Evolutionary conservation across 2,329 filamentous ascomycete species (phyloP).

Genomic region (Aspergillus luchuensis): DNA sequence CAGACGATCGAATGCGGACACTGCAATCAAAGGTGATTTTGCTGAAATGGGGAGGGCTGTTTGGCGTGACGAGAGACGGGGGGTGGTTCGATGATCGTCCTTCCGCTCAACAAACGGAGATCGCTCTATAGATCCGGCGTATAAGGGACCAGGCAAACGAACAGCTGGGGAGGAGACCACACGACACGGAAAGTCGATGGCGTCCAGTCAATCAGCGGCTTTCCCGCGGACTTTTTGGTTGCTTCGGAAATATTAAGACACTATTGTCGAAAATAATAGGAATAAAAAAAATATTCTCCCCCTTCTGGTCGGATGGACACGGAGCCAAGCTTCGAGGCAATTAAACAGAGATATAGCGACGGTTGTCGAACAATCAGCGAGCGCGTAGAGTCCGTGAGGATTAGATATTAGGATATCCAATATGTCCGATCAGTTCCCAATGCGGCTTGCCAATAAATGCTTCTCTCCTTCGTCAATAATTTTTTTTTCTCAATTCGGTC

Average conservation of each 20-base stretch:
- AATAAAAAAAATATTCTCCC: background rate
- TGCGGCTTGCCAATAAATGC: conserved; percentile 19
- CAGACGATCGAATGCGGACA: conserved; percentile 4
- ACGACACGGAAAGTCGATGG: conserved; percentile 11
- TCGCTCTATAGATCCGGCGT: conserved; percentile 19
- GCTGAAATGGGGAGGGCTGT: conserved; percentile 3
- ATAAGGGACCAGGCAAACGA: conserved; percentile 22
- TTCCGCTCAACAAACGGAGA: conserved; percentile 24
- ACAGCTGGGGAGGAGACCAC: conserved; percentile 11
- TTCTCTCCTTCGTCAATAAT: background rate
- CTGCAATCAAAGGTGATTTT: background rate
- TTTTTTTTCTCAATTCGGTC: conserved; percentile 4
- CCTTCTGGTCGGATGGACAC: conserved; percentile 8
- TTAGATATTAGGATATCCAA: conserved; percentile 23
- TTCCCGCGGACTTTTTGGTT: background rate
- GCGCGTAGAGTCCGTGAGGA: conserved; percentile 18
- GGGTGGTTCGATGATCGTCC: conserved; percentile 18
- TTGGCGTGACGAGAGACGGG: conserved; percentile 9
- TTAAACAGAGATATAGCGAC: conserved; percentile 20
- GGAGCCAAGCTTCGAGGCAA: conserved; percentile 9
- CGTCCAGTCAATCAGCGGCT: conserved; percentile 6
- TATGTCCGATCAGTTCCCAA: conserved; percentile 13
- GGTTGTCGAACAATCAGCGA: conserved; percentile 24
- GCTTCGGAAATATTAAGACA: conserved; percentile 7
- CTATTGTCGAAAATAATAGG: background rate